Evolutionary conservation across 148 eudicot genomes (phyloP).

Genomic region (Chenopodium suecicum): DNA sequence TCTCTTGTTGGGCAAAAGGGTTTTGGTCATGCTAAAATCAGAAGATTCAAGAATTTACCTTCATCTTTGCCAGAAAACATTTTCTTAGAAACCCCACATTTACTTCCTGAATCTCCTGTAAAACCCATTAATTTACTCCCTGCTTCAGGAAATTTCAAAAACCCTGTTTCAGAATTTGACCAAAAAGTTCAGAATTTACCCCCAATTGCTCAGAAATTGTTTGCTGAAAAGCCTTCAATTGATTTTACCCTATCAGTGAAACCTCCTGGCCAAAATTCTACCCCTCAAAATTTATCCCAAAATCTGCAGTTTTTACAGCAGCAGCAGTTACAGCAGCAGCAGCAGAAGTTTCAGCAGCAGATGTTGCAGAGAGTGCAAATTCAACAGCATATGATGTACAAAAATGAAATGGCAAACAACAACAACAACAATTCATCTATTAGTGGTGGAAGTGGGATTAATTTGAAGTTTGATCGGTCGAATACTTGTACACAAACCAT

Average conservation of each 20-base stretch:
- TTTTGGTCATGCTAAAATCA: slow-evolving; percentile 44
- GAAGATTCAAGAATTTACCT: slow-evolving; percentile 30
- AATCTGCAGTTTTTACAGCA: slow-evolving; percentile 18
- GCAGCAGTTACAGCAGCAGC: slow-evolving; percentile 19
- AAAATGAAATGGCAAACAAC: slow-evolving; percentile 31
- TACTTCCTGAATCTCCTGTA: slow-evolving; percentile 11
- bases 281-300: slow-evolving; percentile 23
- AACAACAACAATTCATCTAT: slow-evolving; percentile 6
- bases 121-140: slow-evolving; percentile 26
- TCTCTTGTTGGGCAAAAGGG: slow-evolving; percentile 34
- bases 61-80: slow-evolving; percentile 36
- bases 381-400: slow-evolving; percentile 43
- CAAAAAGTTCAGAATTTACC: slow-evolving; percentile 21
- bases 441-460: slow-evolving; percentile 34
- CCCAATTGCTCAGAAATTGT: slow-evolving; percentile 24
- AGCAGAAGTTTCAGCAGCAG: slow-evolving; percentile 25
- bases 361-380: slow-evolving; percentile 33
- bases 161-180: slow-evolving; percentile 26
- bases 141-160: slow-evolving; percentile 15
- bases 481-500: slow-evolving; percentile 36
- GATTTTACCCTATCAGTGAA: slow-evolving; percentile 39
- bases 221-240: slow-evolving; percentile 26
- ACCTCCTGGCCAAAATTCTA: slow-evolving; percentile 27
- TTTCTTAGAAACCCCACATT: slow-evolving; percentile 40
- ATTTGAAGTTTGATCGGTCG: slow-evolving; percentile 45